These are phyloP conservation scores for Fraxinus baroniana DNA, from an alignment of 305 asterid genomes.

Conservation along the genomic window DNA sequence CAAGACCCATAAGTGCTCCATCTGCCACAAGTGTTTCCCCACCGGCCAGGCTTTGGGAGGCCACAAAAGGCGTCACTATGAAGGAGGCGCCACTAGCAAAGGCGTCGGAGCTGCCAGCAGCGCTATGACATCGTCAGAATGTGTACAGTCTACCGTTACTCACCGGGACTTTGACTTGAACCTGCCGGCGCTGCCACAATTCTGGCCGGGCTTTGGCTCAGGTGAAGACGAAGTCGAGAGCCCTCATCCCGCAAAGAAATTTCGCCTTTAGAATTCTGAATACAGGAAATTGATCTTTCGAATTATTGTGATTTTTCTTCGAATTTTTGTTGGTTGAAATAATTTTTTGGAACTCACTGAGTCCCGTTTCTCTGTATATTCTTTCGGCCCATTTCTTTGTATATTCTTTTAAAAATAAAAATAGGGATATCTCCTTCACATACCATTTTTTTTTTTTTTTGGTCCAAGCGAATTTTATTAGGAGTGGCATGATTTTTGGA, in stretches of 20 bases:
- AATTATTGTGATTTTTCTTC: background rate
- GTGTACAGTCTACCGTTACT: slow-evolving; percentile 40
- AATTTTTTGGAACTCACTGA: background rate
- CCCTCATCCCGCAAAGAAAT: slow-evolving; percentile 57
- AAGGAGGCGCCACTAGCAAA: slow-evolving; percentile 32
- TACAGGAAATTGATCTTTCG: background rate
- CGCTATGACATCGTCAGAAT: slow-evolving; percentile 45
- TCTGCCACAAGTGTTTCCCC: slow-evolving; percentile 56
- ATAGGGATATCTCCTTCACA: background rate
- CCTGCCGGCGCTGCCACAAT: slow-evolving; percentile 53
- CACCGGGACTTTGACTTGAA: slow-evolving; percentile 59
- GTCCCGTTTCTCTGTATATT: background rate
- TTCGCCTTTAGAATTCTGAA: slow-evolving; percentile 24
- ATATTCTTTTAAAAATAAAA: background rate
- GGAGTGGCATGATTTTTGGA: background rate
- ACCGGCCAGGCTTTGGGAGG: slow-evolving; percentile 68
- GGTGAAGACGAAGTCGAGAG: slow-evolving; percentile 60
- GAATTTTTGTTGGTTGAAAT: background rate
- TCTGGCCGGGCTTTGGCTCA: slow-evolving; percentile 29
- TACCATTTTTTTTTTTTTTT: background rate
- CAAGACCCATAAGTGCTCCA: slow-evolving; percentile 55
- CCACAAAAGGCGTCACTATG: slow-evolving; percentile 62
- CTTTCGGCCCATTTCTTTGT: background rate
- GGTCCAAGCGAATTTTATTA: background rate
- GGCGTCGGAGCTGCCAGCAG: slow-evolving; percentile 9